These are phyloP conservation scores for Apiospora phragmitis DNA, from an alignment of 2,329 filamentous ascomycete species.

Conservation along the genomic window DNA sequence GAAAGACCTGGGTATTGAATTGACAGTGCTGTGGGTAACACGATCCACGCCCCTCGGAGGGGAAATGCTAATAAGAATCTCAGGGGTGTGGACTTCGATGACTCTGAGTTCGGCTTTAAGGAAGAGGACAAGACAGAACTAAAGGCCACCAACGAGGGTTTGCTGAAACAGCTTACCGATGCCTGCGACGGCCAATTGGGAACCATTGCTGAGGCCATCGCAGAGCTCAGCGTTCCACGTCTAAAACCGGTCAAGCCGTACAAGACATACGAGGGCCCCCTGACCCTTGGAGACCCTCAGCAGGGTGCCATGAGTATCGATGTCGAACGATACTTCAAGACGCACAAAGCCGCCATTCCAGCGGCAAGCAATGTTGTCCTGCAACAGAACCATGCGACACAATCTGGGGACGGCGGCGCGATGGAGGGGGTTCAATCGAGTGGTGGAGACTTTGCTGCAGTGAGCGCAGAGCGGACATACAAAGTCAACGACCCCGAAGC, in stretches of 20 bases:
- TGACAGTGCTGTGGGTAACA: conserved; percentile 71
- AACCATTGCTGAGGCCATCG: conserved; percentile 84
- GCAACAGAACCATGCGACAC: conserved; percentile 47
- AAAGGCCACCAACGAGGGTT: conserved; percentile 77
- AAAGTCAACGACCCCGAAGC: conserved; percentile 73
- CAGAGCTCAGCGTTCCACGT: conserved; percentile 74
- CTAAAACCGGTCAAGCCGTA: conserved; percentile 76
- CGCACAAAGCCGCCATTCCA: conserved; percentile 72
- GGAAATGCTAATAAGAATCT: conserved; percentile 19
- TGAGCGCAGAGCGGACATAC: conserved; percentile 80
- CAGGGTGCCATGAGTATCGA: conserved; percentile 78
- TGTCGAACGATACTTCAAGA: conserved; percentile 88
- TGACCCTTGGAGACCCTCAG: conserved; percentile 78
- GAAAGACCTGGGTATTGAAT: conserved; percentile 72
- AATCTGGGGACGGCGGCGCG: conserved; percentile 44
- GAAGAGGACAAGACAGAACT: conserved; percentile 77
- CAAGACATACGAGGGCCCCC: conserved; percentile 74
- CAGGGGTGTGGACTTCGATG: conserved; percentile 92
- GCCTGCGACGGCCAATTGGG: conserved; percentile 73
- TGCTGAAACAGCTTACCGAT: conserved; percentile 65
- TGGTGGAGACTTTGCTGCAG: conserved; percentile 57
- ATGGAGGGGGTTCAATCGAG: conserved; percentile 50
- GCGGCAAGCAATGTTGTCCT: conserved; percentile 76
- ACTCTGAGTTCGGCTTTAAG: conserved; percentile 84
- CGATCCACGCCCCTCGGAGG: not conserved